Percentiles rank a stretch among this genome's conserved stretches.
These are phyloP conservation scores for Alternaria atra DNA, from an alignment of 2,329 filamentous ascomycete species.

Conservation along the genomic window DNA sequence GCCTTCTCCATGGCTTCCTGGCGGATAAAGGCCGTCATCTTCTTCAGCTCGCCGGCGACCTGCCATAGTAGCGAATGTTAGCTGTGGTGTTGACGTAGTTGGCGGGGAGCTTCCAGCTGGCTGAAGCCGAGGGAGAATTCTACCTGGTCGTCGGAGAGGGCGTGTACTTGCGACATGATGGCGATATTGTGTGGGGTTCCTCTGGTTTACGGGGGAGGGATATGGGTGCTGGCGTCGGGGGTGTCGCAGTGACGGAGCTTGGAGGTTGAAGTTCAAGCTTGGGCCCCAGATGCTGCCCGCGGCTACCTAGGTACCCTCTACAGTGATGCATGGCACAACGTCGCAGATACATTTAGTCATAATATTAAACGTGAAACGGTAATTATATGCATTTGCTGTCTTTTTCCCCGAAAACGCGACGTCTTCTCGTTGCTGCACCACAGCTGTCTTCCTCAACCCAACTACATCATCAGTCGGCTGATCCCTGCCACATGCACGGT, in stretches of 20 bases:
- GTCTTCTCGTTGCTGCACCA: conserved; percentile 1
- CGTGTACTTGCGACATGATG: conserved; percentile 90
- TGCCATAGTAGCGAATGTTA: conserved; percentile 55
- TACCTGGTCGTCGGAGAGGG: conserved; percentile 98
- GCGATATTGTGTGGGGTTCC: conserved; percentile 35
- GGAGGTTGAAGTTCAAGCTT: conserved; percentile 34
- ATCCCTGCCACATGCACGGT: conserved; percentile 37
- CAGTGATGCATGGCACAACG: conserved; percentile 5
- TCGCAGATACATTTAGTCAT: conserved; percentile 10
- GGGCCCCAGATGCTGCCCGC: conserved; percentile 23
- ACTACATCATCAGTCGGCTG: conserved; percentile 43
- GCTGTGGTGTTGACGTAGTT: conserved; percentile 43
- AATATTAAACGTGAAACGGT: not conserved
- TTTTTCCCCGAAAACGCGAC: conserved; percentile 1
- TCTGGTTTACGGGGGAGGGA: not conserved
- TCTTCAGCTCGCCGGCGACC: conserved; percentile 98
- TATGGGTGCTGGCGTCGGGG: conserved; percentile 9
- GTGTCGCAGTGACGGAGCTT: conserved; percentile 34
- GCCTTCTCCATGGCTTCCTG: conserved; percentile 98
- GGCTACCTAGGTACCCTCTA: not conserved
- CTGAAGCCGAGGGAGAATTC: conserved; percentile 32
- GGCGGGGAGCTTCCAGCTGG: conserved; percentile 24
- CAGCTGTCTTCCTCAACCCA: conserved; percentile 11
- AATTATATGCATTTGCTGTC: not conserved
- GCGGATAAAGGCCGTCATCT: conserved; percentile 99